A percentile compares a stretch with the other conserved stretches of the same genome.
Evolutionary conservation across 1,139 yeast genomes (phyloP).

Genomic region (Pneumocystis jirovecii): DNA sequence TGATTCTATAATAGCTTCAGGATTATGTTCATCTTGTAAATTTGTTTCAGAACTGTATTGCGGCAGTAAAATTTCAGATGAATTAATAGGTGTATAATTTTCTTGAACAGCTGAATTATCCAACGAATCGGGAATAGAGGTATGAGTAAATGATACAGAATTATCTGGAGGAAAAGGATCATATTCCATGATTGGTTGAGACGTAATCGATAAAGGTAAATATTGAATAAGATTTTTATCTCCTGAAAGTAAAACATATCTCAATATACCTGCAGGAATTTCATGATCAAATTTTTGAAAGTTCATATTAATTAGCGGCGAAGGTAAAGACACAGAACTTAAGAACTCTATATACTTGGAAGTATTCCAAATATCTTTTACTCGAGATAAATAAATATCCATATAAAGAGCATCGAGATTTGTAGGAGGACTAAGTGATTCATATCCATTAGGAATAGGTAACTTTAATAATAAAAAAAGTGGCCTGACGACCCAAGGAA

Average conservation of each 20-base stretch:
- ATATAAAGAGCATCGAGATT: constrained; percentile 15
- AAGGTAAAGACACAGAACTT: constrained; percentile 9
- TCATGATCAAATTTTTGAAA: constrained; percentile 11
- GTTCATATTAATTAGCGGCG: constrained; percentile 10
- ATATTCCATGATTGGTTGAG: constrained; percentile 4
- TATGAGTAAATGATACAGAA: constrained; percentile 1
- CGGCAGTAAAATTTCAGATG: neutral
- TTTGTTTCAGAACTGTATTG: neutral
- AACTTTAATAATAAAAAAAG: constrained; percentile 33
- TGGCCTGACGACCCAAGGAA: constrained; percentile 46
- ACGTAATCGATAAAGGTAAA: constrained; percentile 5
- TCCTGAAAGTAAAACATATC: constrained; percentile 20
- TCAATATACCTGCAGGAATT: constrained; percentile 17
- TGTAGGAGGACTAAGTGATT: constrained; percentile 13
- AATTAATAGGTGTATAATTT: neutral
- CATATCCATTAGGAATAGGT: constrained; percentile 12
- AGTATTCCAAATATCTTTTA: constrained; percentile 18
- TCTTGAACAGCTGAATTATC: neutral
- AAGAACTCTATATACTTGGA: constrained; percentile 15
- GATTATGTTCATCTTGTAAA: neutral
- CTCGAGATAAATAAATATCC: constrained; percentile 18
- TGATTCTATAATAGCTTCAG: neutral
- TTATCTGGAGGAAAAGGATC: constrained; percentile 13
- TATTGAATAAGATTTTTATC: constrained; percentile 7
- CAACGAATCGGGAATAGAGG: neutral